Evolutionary conservation across 768 basidiomycete species (phyloP), one percentile per base, ranked within the genome.

Genomic region (Rossbeevera mucosa): DNA sequence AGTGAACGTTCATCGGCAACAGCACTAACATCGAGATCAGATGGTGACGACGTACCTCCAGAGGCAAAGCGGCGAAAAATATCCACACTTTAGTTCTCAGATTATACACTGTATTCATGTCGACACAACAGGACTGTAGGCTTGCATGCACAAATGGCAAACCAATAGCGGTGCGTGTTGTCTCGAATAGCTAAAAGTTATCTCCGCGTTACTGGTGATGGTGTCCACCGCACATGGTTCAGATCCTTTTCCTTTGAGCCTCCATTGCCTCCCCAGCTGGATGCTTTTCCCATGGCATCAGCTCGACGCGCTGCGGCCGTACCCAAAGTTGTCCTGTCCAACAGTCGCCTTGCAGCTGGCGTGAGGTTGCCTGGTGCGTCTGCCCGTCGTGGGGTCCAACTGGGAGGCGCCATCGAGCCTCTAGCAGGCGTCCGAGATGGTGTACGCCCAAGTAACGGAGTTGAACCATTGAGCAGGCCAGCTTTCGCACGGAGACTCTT

Each of bases 401-500:
- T 75, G 12, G 91, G 91, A 22, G 92, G 90, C 8, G 76, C 79
- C 91, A 93, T 94, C n/a, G 72, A 67, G 21, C 60, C 54, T 44
- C 61, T 70, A 51, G 60, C 63, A 7, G 67, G 67, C n/a, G 72
- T 74, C 20, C 73, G 71, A n/a, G 66, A 57, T 18, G 73, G 63
- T 0, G 71, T 68, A 14, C 71, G 58, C 25, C 63, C 56, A 22
- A 57, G 48, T 1, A 60, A 20, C 20, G 68, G 62, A 18, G 62
- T 60, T 25, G 72, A 64, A 47, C 72, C 69, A 44, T 76, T 76
- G 57, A 87, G 62, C 54, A 90, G 67, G 21, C 78, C 80, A 13
- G 89, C 91, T 62, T 91, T 91, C 16, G 80, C 79, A 21, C 89
- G 81, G 58, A 97, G 76, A 54, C 84, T 88, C 70, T 83, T 88